phyloP scores from a whole-genome alignment of 805 yeast genomes.

The Starmerella etchellsii region DNA sequence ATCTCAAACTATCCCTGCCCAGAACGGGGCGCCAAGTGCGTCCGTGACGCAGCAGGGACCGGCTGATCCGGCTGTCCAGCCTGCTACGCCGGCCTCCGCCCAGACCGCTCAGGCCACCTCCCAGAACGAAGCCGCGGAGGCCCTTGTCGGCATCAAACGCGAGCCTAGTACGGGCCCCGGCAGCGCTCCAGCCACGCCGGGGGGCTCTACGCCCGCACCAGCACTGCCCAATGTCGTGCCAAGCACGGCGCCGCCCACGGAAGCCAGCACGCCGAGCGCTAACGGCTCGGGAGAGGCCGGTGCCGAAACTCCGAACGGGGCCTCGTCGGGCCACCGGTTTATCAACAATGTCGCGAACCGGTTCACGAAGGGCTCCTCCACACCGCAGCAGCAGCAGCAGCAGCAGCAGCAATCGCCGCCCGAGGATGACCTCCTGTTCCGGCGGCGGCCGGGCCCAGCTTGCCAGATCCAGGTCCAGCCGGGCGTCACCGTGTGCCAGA shows the following conservation, averaged over 20 bases:
- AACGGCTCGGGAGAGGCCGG: no score
- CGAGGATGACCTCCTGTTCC: slow-evolving; percentile 4
- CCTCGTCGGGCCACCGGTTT: no score
- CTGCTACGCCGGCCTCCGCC: neutral
- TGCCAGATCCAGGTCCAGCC: slow-evolving; percentile 17
- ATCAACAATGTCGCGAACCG: no score
- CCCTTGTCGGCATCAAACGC: neutral
- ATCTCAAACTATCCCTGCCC: neutral
- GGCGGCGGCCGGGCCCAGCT: slow-evolving; percentile 14
- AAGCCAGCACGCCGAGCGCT: no score
- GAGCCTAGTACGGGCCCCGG: neutral
- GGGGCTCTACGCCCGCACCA: no score
- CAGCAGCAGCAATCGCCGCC: neutral
- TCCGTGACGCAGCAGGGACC: neutral
- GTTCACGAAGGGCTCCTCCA: no score
- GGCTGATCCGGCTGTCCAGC: neutral
- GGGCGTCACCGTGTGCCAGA: slow-evolving; percentile 42
- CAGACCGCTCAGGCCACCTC: no score
- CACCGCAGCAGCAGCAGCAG: no score
- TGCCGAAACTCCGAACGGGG: no score
- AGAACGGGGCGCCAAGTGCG: neutral
- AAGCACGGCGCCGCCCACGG: no score
- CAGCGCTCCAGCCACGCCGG: neutral
- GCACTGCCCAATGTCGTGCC: no score
- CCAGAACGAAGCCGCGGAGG: neutral